Percentiles rank a stretch among this genome's conserved stretches.
phyloP scores from a whole-genome alignment of 768 basidiomycete genomes.

The Russula emetica region DNA sequence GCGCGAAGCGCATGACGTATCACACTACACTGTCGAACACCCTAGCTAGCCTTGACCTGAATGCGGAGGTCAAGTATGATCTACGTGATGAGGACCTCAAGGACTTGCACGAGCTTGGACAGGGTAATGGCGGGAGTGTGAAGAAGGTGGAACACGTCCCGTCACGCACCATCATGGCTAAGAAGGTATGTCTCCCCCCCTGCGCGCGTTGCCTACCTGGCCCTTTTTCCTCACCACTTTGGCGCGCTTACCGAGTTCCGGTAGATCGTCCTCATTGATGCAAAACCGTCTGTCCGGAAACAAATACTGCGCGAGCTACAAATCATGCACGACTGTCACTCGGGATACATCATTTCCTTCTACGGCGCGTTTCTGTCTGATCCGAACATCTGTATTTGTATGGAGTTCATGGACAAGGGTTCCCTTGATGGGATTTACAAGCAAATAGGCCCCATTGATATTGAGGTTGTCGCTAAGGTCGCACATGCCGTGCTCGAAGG shows the following conservation, averaged over 20 bases:
- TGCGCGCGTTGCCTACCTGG: not conserved
- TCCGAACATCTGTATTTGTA: constrained; percentile 98
- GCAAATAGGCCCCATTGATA: constrained; percentile 88
- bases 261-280: constrained; percentile 93
- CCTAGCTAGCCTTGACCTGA: constrained; percentile 81
- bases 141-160: constrained; percentile 93
- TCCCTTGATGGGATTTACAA: constrained; percentile 95
- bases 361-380: constrained; percentile 95
- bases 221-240: not conserved
- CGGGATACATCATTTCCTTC: constrained; percentile 92
- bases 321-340: constrained; percentile 98
- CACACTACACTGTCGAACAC: constrained; percentile 79
- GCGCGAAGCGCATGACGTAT: constrained; percentile 63
- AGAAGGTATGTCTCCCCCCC: constrained; percentile 64
- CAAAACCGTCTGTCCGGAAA: constrained; percentile 92
- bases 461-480: constrained; percentile 88
- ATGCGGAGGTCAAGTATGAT: constrained; percentile 79
- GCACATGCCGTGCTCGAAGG: constrained; percentile 95
- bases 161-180: constrained; percentile 92
- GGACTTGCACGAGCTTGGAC: constrained; percentile 86
- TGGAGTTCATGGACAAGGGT: constrained; percentile 95
- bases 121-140: constrained; percentile 96
- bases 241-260: constrained; percentile 4
- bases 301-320: constrained; percentile 97
- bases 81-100: constrained; percentile 86